Evolutionary conservation across 2,329 filamentous ascomycete species (phyloP).

Genomic region (Epichloe festucae): DNA sequence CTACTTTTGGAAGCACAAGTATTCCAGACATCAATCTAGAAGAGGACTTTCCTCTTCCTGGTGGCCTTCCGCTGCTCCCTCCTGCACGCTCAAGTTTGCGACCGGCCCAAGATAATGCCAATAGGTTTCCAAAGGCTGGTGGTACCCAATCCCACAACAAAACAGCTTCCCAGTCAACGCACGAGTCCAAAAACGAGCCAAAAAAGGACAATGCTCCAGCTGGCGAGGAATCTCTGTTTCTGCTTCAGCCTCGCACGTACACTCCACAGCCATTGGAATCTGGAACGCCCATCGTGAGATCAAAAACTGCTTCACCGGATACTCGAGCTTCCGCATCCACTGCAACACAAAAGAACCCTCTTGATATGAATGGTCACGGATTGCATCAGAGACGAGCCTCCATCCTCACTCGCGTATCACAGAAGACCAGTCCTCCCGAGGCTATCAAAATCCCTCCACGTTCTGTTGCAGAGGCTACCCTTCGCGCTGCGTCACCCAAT

Average conservation of each 20-base stretch:
- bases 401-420: conserved; percentile 39
- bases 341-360: not conserved
- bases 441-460: conserved; percentile 40
- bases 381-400: conserved; percentile 27
- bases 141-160: not conserved
- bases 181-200: conserved; percentile 8
- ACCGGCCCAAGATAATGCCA: not conserved
- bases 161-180: not conserved
- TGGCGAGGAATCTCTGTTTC: conserved; percentile 29
- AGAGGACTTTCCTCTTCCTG: conserved; percentile 14
- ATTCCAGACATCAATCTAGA: conserved; percentile 8
- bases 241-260: conserved; percentile 45
- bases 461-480: conserved; percentile 10
- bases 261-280: conserved; percentile 25
- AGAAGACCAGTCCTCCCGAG: conserved; percentile 37
- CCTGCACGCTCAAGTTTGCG: conserved; percentile 5
- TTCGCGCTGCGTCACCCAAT: conserved; percentile 18
- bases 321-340: not conserved
- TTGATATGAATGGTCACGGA: conserved; percentile 1
- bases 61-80: conserved; percentile 10
- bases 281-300: not conserved
- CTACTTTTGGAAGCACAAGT: conserved; percentile 5
- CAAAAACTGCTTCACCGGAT: not conserved
- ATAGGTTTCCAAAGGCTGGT: not conserved
- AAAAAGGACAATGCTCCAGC: not conserved